Evolutionary conservation across 2,329 filamentous ascomycete genomes (phyloP).

Genomic region (Peltaster fructicola): DNA sequence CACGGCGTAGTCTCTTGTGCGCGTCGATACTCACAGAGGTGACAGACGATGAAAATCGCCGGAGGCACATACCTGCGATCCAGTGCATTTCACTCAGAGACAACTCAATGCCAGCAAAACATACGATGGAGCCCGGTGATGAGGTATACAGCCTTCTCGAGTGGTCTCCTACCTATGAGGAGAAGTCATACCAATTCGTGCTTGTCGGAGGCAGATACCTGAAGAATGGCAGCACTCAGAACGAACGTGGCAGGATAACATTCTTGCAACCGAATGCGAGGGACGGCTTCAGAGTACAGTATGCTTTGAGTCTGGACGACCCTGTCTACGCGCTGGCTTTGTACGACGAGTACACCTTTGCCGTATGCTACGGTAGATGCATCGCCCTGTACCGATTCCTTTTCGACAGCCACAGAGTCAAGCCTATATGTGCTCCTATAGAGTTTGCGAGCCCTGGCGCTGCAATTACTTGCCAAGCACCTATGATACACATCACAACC

Average conservation of each 20-base stretch:
- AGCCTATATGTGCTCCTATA: conserved; percentile 15
- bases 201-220: conserved; percentile 35
- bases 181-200: conserved; percentile 43
- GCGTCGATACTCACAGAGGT: conserved; percentile 24
- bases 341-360: conserved; percentile 38
- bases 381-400: conserved; percentile 26
- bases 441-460: conserved; percentile 23
- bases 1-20: conserved; percentile 29
- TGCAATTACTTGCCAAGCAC: conserved; percentile 29
- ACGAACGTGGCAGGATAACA: conserved; percentile 29
- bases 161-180: conserved; percentile 32
- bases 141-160: conserved; percentile 43
- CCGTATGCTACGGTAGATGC: conserved; percentile 27
- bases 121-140: conserved; percentile 37
- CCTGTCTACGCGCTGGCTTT: conserved; percentile 41
- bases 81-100: conserved; percentile 26
- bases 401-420: conserved; percentile 12
- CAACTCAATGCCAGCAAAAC: conserved; percentile 5
- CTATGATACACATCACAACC: conserved; percentile 37
- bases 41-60: too few species aligned
- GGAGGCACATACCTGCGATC: too few species aligned
- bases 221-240: conserved; percentile 15
- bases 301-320: conserved; percentile 22
- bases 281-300: too few species aligned
- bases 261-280: conserved; percentile 17